Evolutionary conservation across 345 rosid species (phyloP).

Genomic region (Limnanthes douglasii): DNA sequence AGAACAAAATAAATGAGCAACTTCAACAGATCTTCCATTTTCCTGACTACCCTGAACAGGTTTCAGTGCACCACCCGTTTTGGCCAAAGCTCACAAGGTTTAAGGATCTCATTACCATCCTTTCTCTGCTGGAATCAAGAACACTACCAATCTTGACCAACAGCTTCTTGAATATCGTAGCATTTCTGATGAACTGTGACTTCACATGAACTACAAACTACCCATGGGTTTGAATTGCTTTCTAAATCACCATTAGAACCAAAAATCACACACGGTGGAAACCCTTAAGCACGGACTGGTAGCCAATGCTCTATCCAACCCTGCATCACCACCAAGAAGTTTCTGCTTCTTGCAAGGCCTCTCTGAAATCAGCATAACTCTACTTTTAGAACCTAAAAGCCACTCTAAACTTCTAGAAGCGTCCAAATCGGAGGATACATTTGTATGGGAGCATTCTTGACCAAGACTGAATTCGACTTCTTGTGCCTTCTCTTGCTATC

Average conservation of each 20-base stretch:
- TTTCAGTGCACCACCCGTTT: conserved; percentile 75
- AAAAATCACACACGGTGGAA: conserved; percentile 48
- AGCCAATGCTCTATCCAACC: conserved; percentile 53
- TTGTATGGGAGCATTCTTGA: too few relatives aligned
- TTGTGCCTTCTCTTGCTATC: too few relatives aligned
- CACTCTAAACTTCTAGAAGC: conserved; percentile 43
- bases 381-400: conserved; percentile 76
- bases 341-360: conserved; percentile 85
- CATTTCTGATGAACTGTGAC: conserved; percentile 66
- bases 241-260: conserved; percentile 35
- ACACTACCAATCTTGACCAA: conserved; percentile 59
- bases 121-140: conserved; percentile 59
- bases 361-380: conserved; percentile 63
- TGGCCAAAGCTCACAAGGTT: conserved; percentile 69
- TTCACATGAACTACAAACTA: conserved; percentile 68
- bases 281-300: conserved; percentile 47
- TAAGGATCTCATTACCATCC: conserved; percentile 14
- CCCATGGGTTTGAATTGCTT: conserved; percentile 25
- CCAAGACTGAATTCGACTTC: too few relatives aligned
- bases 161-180: conserved; percentile 52
- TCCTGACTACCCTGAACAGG: conserved; percentile 25
- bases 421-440: conserved; percentile 16
- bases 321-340: conserved; percentile 68
- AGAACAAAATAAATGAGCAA: conserved; percentile 87
- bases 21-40: conserved; percentile 22